Conservation (phyloP, 768 basidiomycete species). For the Termitomyces titanicus region DNA sequence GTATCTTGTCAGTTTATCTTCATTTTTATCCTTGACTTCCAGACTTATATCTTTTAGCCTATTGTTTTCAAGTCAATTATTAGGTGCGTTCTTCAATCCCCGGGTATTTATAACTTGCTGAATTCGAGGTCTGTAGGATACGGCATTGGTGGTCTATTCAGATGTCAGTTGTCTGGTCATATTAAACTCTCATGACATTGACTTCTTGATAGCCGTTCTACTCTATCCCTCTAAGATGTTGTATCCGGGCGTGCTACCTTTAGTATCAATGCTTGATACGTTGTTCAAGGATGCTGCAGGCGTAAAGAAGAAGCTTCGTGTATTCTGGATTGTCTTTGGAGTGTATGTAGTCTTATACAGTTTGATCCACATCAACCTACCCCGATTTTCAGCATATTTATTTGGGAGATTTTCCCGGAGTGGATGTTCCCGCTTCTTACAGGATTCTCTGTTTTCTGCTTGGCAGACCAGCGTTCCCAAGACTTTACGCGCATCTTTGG, state of each 20-base stretch:
- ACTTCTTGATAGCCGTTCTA: conserved; percentile 29
- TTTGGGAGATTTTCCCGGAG: conserved; percentile 48
- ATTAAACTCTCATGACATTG: background rate
- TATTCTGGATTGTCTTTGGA: conserved; percentile 46
- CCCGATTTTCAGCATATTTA: conserved; percentile 32
- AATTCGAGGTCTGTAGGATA: conserved; percentile 39
- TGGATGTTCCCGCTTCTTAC: conserved; percentile 62
- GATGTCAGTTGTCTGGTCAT: conserved; percentile 28
- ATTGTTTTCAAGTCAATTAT: conserved; percentile 32
- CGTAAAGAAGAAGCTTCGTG: conserved; percentile 36
- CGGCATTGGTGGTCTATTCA: conserved; percentile 51
- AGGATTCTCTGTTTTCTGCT: conserved; percentile 53
- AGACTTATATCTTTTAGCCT: conserved; percentile 15
- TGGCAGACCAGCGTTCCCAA: conserved; percentile 42
- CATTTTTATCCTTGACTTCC: background rate
- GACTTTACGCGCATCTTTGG: conserved; percentile 60
- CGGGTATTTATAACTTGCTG: background rate
- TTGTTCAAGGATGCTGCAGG: conserved; percentile 39
- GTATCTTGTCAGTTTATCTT: conserved; percentile 34
- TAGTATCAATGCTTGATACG: conserved; percentile 46
- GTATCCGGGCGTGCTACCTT: conserved; percentile 42
- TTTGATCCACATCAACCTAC: conserved; percentile 16
- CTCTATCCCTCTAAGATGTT: conserved; percentile 54
- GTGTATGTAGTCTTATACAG: conserved; percentile 23
- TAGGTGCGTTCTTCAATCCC: conserved; percentile 14